A percentile compares a stretch with the other conserved stretches of the same genome.
Evolutionary conservation across 495 filamentous ascomycete genomes (phyloP).

Genomic region (Daldinia bambusicola): DNA sequence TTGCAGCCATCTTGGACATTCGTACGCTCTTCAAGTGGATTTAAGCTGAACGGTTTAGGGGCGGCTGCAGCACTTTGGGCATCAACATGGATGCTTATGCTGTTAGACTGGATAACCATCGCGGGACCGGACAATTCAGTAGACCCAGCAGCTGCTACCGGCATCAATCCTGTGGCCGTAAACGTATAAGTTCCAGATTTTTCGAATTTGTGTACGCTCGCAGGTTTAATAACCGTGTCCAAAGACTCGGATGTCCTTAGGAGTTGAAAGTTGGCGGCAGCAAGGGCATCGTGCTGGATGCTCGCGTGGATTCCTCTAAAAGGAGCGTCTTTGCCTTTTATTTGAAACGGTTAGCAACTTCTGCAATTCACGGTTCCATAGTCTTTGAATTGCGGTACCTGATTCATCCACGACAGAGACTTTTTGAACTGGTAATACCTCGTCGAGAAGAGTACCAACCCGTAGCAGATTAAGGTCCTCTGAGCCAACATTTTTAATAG

Average conservation of each 20-base stretch:
- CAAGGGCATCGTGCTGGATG: conserved; percentile 33
- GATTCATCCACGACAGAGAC: conserved; percentile 22
- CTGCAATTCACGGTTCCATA: not conserved
- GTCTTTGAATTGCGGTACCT: conserved; percentile 9
- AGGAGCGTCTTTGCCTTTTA: conserved; percentile 21
- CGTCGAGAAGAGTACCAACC: conserved; percentile 35
- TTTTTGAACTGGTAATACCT: conserved; percentile 30
- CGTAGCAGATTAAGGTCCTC: conserved; percentile 32
- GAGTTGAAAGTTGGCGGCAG: conserved; percentile 20
- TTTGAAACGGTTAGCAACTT: not conserved
- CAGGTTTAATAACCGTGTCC: conserved; percentile 24
- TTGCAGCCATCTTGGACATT: conserved; percentile 30
- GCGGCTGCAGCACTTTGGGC: conserved; percentile 13
- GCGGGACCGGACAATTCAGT: conserved; percentile 20
- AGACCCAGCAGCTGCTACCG: conserved; percentile 27
- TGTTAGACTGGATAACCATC: conserved; percentile 27
- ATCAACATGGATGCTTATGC: conserved; percentile 19
- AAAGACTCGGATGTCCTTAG: conserved; percentile 29
- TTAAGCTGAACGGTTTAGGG: conserved; percentile 6
- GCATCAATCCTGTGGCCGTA: conserved; percentile 20
- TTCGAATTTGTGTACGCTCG: conserved; percentile 28
- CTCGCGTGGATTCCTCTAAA: conserved; percentile 35
- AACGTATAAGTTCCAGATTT: conserved; percentile 34
- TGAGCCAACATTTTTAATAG: conserved; percentile 27
- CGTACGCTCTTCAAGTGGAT: conserved; percentile 19